These are phyloP conservation scores for Athelia psychrophila DNA, from an alignment of 1,284 basidiomycete genomes.

Conservation along the genomic window DNA sequence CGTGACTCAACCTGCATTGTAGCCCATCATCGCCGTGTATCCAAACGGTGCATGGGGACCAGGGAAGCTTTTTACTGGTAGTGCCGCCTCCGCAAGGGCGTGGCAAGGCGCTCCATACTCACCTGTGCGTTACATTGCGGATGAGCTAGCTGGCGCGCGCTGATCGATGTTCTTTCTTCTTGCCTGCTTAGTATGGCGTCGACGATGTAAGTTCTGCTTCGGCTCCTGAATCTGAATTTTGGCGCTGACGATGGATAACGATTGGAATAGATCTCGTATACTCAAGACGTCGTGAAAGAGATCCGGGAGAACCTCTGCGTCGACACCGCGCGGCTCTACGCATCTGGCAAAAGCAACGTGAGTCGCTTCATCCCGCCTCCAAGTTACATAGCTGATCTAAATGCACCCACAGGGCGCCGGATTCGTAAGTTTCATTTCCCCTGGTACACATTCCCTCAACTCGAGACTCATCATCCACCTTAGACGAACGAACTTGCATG, in stretches of 20 bases:
- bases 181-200: neutral
- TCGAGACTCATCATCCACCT: too few species aligned
- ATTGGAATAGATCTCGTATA: conserved; percentile 1
- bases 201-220: conserved; percentile 1
- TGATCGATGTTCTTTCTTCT: neutral
- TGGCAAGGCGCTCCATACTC: conserved; percentile 4
- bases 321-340: neutral
- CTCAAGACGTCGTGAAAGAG: neutral
- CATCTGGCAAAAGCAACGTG: conserved; percentile 2
- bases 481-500: conserved; percentile 11
- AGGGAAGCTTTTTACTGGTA: conserved; percentile 6
- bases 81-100: conserved; percentile 7
- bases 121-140: neutral
- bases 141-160: neutral
- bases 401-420: neutral
- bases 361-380: neutral
- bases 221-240: neutral
- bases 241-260: neutral
- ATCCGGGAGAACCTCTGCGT: neutral
- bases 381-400: neutral
- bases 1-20: too few species aligned
- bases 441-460: too few species aligned
- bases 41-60: conserved; percentile 14
- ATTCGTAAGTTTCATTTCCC: neutral
- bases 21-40: conserved; percentile 13